Percentiles rank a stretch among this genome's conserved stretches.
phyloP scores from a whole-genome alignment of 2,329 filamentous ascomycete genomes.

The Cryphonectria nitschkei region DNA sequence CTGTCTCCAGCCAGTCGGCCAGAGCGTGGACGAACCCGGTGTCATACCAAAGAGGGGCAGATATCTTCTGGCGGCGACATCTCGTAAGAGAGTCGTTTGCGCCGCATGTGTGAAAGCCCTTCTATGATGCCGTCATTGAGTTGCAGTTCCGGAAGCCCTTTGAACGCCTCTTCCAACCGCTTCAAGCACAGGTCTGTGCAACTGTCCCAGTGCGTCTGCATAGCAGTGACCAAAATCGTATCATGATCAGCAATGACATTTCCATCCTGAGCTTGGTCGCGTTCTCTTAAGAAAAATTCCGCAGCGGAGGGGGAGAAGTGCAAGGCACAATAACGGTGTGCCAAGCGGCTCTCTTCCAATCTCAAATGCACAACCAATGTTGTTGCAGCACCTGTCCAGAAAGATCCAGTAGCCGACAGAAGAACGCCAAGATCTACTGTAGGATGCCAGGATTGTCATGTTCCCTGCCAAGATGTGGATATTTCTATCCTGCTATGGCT shows the following conservation, averaged over 20 bases:
- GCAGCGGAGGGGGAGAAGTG: neutral
- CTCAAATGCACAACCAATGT: neutral
- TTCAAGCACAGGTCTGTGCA: neutral
- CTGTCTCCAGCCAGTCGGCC: neutral
- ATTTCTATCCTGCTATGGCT: neutral
- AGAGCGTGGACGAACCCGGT: no score
- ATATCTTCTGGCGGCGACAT: neutral
- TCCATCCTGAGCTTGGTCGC: neutral
- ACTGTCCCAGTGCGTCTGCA: neutral
- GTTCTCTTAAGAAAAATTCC: neutral
- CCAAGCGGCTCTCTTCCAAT: neutral
- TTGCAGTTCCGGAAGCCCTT: neutral
- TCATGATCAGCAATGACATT: neutral
- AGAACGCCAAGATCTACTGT: neutral
- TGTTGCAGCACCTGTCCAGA: neutral
- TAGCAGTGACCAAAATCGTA: neutral
- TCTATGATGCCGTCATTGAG: slow-evolving; percentile 1
- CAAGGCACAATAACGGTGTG: no score
- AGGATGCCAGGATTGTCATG: neutral
- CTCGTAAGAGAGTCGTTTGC: neutral
- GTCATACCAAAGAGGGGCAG: neutral
- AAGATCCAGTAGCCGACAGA: neutral
- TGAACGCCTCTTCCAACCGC: neutral
- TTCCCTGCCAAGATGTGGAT: neutral
- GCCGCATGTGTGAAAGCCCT: neutral